These are phyloP conservation scores for Hortaea sp. DNA, from an alignment of 2,329 filamentous ascomycete genomes.

Conservation along the genomic window DNA sequence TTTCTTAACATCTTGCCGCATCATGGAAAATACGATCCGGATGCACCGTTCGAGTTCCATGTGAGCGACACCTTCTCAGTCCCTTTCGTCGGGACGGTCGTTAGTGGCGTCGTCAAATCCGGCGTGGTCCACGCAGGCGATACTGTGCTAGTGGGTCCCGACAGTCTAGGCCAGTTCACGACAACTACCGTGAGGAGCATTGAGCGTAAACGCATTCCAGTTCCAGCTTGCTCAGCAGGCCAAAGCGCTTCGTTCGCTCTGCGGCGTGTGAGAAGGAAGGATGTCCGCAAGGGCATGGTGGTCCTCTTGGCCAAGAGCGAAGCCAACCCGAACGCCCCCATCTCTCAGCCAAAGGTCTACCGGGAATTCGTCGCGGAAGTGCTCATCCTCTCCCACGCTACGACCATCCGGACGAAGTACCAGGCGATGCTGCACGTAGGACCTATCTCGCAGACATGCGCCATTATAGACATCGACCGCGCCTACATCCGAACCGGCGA, in stretches of 20 bases:
- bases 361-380: slow-evolving; percentile 58
- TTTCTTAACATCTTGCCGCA: slow-evolving; percentile 95
- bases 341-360: slow-evolving; percentile 40
- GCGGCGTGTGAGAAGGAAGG: slow-evolving; percentile 76
- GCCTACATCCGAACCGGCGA: slow-evolving; percentile 91
- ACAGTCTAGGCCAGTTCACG: slow-evolving; percentile 80
- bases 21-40: slow-evolving; percentile 81
- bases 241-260: slow-evolving; percentile 89
- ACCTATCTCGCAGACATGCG: slow-evolving; percentile 86
- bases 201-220: slow-evolving; percentile 82
- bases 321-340: slow-evolving; percentile 36
- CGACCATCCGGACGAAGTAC: slow-evolving; percentile 92
- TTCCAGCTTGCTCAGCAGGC: slow-evolving; percentile 78
- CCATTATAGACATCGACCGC: slow-evolving; percentile 96
- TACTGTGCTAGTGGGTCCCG: slow-evolving; percentile 76
- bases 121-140: slow-evolving; percentile 86
- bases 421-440: slow-evolving; percentile 98
- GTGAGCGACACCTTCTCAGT: slow-evolving; percentile 98
- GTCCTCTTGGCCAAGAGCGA: slow-evolving; percentile 71
- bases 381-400: slow-evolving; percentile 87
- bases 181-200: slow-evolving; percentile 83
- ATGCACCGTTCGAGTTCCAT: slow-evolving; percentile 85
- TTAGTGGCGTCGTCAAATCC: slow-evolving; percentile 80
- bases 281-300: slow-evolving; percentile 97
- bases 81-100: slow-evolving; percentile 90